Conservation (phyloP, 2,329 filamentous ascomycete species). For the Trichophyton mentagrophytes region DNA sequence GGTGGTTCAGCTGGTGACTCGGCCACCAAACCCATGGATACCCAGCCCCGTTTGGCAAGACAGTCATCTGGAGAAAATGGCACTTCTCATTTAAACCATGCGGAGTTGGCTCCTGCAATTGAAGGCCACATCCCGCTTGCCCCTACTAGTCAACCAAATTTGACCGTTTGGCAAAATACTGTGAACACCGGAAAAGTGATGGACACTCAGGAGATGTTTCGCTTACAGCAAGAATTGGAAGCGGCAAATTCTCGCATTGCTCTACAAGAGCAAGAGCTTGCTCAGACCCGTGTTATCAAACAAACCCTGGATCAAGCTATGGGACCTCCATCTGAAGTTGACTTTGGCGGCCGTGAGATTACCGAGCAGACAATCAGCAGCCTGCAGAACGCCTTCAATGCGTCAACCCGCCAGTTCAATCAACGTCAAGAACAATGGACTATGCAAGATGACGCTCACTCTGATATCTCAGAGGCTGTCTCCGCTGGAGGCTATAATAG, state of each 20-base stretch:
- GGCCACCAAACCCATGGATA: neutral
- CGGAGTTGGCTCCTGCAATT: neutral
- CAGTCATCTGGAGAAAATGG: neutral
- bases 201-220: conserved; percentile 36
- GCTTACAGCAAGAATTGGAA: conserved; percentile 45
- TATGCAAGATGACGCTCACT: conserved; percentile 31
- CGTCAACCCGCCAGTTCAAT: conserved; percentile 33
- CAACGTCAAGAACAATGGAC: conserved; percentile 34
- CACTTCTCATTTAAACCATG: neutral
- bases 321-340: conserved; percentile 41
- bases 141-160: neutral
- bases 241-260: conserved; percentile 46
- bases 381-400: conserved; percentile 42
- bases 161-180: neutral
- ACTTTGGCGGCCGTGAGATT: conserved; percentile 38
- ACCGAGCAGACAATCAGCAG: conserved; percentile 40
- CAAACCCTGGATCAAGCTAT: conserved; percentile 49
- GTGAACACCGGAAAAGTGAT: neutral
- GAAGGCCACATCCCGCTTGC: neutral
- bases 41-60: neutral
- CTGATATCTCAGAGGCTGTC: conserved; percentile 33
- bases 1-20: conserved; percentile 1
- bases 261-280: conserved; percentile 48
- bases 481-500: conserved; percentile 32
- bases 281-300: conserved; percentile 47